These are phyloP conservation scores for Stemphylium vesicarium DNA, from an alignment of 2,329 filamentous ascomycete genomes.

Conservation along the genomic window DNA sequence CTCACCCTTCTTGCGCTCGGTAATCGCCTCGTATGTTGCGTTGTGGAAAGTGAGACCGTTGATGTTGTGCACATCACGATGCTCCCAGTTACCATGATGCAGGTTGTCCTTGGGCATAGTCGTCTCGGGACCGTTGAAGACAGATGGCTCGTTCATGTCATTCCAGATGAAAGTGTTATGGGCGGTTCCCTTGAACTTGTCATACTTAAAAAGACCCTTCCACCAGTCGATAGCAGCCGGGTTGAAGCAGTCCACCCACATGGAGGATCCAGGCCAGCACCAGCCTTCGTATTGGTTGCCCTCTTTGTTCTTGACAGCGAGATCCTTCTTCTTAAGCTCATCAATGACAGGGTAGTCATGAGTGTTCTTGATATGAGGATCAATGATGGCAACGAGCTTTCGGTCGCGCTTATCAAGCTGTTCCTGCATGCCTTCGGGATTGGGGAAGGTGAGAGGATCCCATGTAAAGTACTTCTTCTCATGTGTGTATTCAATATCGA, in stretches of 20 bases:
- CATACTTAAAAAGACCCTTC: conserved; percentile 85
- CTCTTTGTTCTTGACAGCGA: conserved; percentile 90
- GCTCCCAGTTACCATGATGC: conserved; percentile 90
- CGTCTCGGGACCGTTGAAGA: conserved; percentile 97
- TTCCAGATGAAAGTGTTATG: conserved; percentile 97
- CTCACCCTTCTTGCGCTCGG: conserved; percentile 86
- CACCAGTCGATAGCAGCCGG: conserved; percentile 93
- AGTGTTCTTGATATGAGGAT: conserved; percentile 96
- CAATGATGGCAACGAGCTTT: conserved; percentile 93
- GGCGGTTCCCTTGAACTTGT: conserved; percentile 82
- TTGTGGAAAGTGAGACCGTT: conserved; percentile 97
- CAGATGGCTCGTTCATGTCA: conserved; percentile 99
- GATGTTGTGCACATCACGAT: conserved; percentile 94
- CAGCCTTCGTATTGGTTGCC: conserved; percentile 89
- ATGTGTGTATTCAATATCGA: conserved; percentile 97
- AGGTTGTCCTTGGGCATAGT: conserved; percentile 99
- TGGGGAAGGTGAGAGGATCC: conserved; percentile 85
- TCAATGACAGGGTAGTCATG: conserved; percentile 77
- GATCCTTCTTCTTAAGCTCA: conserved; percentile 80
- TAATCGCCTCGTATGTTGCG: conserved; percentile 84
- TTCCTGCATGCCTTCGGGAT: conserved; percentile 86
- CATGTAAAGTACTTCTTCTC: conserved; percentile 98
- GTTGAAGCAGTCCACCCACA: conserved; percentile 97
- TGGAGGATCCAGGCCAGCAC: conserved; percentile 97
- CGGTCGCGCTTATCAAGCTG: conserved; percentile 84